These are phyloP conservation scores for Anaeromyces robustus DNA, from an alignment of 192 early-diverging fungal species.

Conservation along the genomic window DNA sequence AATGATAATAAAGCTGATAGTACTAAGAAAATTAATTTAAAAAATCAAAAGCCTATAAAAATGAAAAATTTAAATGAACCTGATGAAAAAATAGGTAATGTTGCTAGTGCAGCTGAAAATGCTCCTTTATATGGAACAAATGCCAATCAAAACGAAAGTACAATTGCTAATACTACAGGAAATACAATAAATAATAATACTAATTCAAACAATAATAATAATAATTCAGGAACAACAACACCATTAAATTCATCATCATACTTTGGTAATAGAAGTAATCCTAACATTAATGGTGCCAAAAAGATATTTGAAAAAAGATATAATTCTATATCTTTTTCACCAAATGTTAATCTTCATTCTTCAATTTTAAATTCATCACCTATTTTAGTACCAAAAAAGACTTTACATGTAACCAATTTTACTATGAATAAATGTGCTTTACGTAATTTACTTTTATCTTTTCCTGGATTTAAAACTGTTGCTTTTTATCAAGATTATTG, in stretches of 20 bases:
- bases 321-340: background rate
- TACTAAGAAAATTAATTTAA: background rate
- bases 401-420: conserved; percentile 29
- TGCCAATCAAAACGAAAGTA: too few species aligned
- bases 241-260: background rate
- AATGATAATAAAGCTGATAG: background rate
- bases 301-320: background rate
- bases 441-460: conserved; percentile 14
- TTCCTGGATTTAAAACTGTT: conserved; percentile 19
- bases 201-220: background rate
- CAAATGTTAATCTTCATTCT: background rate
- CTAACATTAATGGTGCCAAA: background rate
- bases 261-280: background rate
- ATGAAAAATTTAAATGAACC: background rate
- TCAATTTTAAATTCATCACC: background rate
- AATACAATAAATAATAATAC: too few species aligned
- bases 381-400: conserved; percentile 17
- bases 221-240: background rate
- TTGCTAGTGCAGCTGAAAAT: background rate
- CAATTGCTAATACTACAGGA: too few species aligned
- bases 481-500: conserved; percentile 35
- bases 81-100: background rate
- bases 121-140: background rate
- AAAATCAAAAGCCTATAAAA: background rate
- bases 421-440: conserved; percentile 16